Conservation (phyloP, 345 rosid genomes). For the Hibiscus syriacus region DNA sequence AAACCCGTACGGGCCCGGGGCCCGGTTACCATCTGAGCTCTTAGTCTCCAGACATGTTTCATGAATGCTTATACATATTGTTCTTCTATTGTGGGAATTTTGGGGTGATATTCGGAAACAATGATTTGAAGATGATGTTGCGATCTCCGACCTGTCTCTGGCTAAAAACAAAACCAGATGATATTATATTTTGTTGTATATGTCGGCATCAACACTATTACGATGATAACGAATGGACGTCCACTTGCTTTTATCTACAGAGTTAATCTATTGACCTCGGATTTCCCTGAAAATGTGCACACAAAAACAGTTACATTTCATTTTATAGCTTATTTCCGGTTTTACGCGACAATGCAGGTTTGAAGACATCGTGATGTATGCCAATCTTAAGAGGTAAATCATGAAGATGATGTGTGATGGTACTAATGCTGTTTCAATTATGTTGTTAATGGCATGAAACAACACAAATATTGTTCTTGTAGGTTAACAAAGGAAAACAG, state of each 20-base stretch:
- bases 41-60: not conserved
- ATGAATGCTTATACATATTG: not conserved
- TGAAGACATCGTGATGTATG: not conserved
- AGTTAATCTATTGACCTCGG: too few species aligned
- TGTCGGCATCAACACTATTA: too few species aligned
- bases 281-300: too few species aligned
- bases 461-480: not conserved
- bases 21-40: too few species aligned
- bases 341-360: not conserved
- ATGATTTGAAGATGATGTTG: not conserved
- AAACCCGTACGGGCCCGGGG: too few species aligned
- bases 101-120: not conserved
- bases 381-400: not conserved
- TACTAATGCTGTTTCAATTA: not conserved
- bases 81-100: not conserved
- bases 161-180: too few species aligned
- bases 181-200: too few species aligned
- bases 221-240: too few species aligned
- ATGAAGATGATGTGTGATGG: not conserved
- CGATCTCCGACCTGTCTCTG: not conserved
- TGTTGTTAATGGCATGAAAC: not conserved
- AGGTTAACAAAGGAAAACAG: not conserved
- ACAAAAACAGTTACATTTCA: too few species aligned
- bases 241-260: too few species aligned
- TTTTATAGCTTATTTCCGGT: not conserved